Conservation (phyloP, 768 basidiomycete genomes). For the Dacryopinax spathularia region DNA sequence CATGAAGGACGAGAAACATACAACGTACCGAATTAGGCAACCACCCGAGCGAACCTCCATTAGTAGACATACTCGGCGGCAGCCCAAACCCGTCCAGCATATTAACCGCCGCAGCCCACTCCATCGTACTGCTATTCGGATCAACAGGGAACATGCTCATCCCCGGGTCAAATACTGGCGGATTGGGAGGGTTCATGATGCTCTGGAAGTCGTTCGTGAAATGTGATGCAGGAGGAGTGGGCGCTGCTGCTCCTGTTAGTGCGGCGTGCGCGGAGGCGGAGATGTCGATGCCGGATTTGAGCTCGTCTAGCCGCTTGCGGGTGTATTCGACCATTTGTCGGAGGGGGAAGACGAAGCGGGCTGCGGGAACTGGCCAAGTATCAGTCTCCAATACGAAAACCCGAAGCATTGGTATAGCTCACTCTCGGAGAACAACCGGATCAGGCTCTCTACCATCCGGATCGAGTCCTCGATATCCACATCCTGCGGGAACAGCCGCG, state of each 20-base stretch:
- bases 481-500: slow-evolving; percentile 14
- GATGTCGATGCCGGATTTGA: neutral
- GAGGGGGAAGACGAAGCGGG: slow-evolving; percentile 11
- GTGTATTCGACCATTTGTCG: slow-evolving; percentile 12
- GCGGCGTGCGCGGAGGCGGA: neutral
- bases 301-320: slow-evolving; percentile 5
- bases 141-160: neutral
- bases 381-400: neutral
- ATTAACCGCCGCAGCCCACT: neutral
- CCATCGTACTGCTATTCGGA: slow-evolving; percentile 1
- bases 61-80: neutral
- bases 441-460: slow-evolving; percentile 11
- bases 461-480: slow-evolving; percentile 12
- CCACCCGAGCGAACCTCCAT: neutral
- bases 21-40: neutral
- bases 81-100: slow-evolving; percentile 1
- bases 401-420: neutral
- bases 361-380: slow-evolving; percentile 11
- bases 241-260: no score
- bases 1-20: neutral
- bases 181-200: neutral
- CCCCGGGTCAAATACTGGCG: neutral
- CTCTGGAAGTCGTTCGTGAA: slow-evolving; percentile 1
- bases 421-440: slow-evolving; percentile 13
- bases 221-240: neutral